Conservation (phyloP, 345 rosid genomes). For the Hibiscus tridactylites region DNA sequence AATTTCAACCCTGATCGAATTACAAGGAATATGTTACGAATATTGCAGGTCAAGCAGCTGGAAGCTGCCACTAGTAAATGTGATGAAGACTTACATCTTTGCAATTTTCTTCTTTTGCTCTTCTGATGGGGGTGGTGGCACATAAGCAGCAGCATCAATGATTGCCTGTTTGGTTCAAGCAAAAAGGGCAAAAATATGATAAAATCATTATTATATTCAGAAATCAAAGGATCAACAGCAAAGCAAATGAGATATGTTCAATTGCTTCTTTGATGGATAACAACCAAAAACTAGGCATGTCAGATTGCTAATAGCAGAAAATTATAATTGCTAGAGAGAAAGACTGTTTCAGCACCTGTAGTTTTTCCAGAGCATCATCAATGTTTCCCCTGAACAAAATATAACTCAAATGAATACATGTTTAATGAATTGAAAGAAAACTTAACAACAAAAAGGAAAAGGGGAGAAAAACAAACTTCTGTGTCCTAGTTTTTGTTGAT, state of each 20-base stretch:
- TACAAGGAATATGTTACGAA: neutral
- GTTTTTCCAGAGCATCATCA: conserved; percentile 75
- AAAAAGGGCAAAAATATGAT: neutral
- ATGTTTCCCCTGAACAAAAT: conserved; percentile 69
- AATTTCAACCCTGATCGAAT: neutral
- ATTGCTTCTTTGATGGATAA: neutral
- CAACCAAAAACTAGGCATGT: neutral
- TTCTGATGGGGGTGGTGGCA: conserved; percentile 96
- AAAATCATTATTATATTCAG: neutral
- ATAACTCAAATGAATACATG: conserved; percentile 1
- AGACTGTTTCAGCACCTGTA: conserved; percentile 51
- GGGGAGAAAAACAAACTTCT: conserved; percentile 42
- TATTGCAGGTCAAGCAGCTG: neutral
- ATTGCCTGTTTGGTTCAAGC: conserved; percentile 48
- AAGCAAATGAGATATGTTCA: neutral
- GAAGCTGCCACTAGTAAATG: neutral
- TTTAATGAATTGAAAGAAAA: conserved; percentile 1
- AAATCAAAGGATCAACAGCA: neutral
- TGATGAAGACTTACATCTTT: conserved; percentile 45
- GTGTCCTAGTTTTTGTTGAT: conserved; percentile 91
- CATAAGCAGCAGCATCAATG: conserved; percentile 84
- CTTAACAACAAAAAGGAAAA: neutral
- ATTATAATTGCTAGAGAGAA: neutral
- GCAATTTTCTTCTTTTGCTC: conserved; percentile 91
- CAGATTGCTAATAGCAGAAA: neutral